phyloP scores from a whole-genome alignment of 208 protist species.

The Acanthamoeba lugdunensis region DNA sequence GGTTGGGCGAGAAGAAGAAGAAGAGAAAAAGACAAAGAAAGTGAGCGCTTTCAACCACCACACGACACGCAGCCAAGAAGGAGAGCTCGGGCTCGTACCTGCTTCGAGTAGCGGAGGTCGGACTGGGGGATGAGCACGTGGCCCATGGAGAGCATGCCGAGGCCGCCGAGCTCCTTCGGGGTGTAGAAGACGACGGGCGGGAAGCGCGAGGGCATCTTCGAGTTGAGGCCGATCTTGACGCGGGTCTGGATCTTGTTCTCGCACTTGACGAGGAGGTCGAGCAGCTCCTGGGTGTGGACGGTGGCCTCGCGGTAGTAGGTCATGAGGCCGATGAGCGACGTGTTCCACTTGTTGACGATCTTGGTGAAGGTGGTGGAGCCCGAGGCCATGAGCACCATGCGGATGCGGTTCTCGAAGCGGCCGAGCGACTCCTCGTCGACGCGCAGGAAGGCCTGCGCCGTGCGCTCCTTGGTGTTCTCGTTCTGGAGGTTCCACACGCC shows the following conservation, averaged over 20 bases:
- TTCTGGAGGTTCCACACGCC: conserved; percentile 99
- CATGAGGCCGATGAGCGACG: conserved; percentile 98
- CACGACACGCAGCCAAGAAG: too few species aligned
- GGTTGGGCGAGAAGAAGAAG: too few species aligned
- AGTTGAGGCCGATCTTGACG: conserved; percentile 99
- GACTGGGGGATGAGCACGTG: conserved; percentile 99
- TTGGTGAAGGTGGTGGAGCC: conserved; percentile 99
- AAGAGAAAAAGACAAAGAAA: too few species aligned
- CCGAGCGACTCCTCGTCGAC: conserved; percentile 95
- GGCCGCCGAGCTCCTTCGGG: conserved; percentile 96
- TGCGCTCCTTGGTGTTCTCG: conserved; percentile 97
- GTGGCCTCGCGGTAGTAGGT: conserved; percentile 99
- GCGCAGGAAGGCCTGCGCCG: conserved; percentile 97
- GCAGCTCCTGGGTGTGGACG: conserved; percentile 93
- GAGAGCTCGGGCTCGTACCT: conserved; percentile 76
- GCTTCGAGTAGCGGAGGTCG: conserved; percentile 97
- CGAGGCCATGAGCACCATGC: conserved; percentile 98
- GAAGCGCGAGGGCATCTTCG: conserved; percentile 99
- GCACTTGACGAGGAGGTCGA: conserved; percentile 98
- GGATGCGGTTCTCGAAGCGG: conserved; percentile 97
- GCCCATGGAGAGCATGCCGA: conserved; percentile 99
- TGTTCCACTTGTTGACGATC: conserved; percentile 99
- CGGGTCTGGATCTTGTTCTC: conserved; percentile 99
- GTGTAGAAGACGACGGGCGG: conserved; percentile 99
- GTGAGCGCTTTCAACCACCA: too few species aligned